A percentile compares a stretch with the other conserved stretches of the same genome.
Evolutionary conservation across 306 rosid species (phyloP).

Genomic region (Cicer cuneatum): DNA sequence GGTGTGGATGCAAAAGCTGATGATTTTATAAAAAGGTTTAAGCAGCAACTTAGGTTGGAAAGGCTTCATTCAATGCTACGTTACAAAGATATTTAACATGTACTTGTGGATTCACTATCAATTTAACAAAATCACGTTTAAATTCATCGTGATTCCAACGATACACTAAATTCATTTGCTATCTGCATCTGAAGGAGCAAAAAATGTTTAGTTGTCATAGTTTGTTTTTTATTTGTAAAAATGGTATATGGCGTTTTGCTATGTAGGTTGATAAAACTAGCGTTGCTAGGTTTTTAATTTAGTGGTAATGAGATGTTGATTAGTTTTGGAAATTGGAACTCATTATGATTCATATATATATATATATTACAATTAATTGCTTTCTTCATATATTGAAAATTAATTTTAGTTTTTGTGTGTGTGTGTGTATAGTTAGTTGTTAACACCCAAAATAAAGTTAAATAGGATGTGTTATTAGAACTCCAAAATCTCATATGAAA

Average conservation of each 20-base stretch:
- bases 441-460: too few relatives aligned
- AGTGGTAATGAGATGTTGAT: neutral
- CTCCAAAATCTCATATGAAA: too few relatives aligned
- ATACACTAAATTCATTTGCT: too few relatives aligned
- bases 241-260: neutral
- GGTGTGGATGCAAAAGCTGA: constrained; percentile 80
- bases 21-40: constrained; percentile 80
- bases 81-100: constrained; percentile 39
- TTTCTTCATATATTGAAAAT: neutral
- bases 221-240: neutral
- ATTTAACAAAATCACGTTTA: too few relatives aligned
- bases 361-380: neutral
- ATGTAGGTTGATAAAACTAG: neutral
- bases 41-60: constrained; percentile 76
- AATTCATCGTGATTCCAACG: too few relatives aligned
- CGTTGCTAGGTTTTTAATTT: neutral
- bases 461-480: too few relatives aligned
- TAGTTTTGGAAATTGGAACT: neutral
- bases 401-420: neutral
- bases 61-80: constrained; percentile 78
- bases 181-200: too few relatives aligned
- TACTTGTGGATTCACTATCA: too few relatives aligned
- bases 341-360: neutral
- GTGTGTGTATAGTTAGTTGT: too few relatives aligned
- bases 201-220: neutral